These are phyloP conservation scores for Dentipellis fragilis DNA, from an alignment of 768 basidiomycete species.

Conservation along the genomic window DNA sequence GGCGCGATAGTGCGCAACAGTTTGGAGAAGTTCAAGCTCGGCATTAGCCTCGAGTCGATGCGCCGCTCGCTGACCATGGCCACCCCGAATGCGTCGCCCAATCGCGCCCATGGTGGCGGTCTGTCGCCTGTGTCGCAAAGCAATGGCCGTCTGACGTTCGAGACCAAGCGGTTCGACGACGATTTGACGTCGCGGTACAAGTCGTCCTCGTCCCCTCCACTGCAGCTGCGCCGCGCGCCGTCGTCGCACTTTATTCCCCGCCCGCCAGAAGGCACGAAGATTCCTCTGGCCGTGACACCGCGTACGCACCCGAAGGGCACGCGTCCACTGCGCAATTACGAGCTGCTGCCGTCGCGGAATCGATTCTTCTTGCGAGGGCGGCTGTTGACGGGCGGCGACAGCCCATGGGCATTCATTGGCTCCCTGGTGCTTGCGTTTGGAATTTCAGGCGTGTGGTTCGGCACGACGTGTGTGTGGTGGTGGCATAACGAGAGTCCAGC, in stretches of 20 bases:
- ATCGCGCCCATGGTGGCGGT: constrained; percentile 6
- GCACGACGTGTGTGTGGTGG: constrained; percentile 82
- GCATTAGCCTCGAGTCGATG: constrained; percentile 28
- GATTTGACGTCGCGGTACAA: constrained; percentile 7
- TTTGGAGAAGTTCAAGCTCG: constrained; percentile 48
- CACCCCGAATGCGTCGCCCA: constrained; percentile 6
- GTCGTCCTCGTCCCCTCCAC: constrained; percentile 2
- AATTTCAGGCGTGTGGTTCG: constrained; percentile 77
- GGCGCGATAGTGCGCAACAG: constrained; percentile 42
- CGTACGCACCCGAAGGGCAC: constrained; percentile 23
- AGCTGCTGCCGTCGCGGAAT: constrained; percentile 64
- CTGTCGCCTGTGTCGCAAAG: not conserved
- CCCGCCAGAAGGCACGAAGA: constrained; percentile 13
- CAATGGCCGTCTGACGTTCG: constrained; percentile 1
- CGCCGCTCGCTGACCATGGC: constrained; percentile 16
- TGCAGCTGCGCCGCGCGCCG: constrained; percentile 5
- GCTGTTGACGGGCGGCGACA: constrained; percentile 79
- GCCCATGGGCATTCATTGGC: constrained; percentile 69
- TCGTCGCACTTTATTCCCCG: constrained; percentile 7
- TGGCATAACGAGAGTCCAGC: constrained; percentile 73
- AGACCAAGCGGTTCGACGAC: constrained; percentile 10
- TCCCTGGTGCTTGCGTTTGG: constrained; percentile 51
- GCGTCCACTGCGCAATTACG: constrained; percentile 43
- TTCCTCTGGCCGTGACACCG: constrained; percentile 25
- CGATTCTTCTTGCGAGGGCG: constrained; percentile 65